phyloP scores from a whole-genome alignment of 1,139 yeast species.

The Yamadazyma pseudoaaseri region DNA sequence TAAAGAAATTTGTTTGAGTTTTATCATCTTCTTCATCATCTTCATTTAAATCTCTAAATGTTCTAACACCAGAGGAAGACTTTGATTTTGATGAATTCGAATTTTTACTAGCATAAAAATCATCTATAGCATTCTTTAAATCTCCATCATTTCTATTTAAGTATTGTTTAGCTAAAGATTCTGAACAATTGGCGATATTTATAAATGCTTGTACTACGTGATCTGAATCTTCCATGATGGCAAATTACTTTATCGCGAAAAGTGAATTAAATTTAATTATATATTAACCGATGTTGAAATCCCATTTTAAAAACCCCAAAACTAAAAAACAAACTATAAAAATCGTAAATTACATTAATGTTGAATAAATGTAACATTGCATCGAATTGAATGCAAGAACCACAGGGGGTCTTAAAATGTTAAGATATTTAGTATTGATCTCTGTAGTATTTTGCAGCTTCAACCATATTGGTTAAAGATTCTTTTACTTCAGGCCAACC shows the following conservation, averaged over 20 bases:
- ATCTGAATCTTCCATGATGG: constrained; percentile 9
- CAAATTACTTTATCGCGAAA: constrained; percentile 6
- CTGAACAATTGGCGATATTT: constrained; percentile 37
- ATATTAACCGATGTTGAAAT: constrained; percentile 51
- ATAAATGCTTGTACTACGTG: constrained; percentile 51
- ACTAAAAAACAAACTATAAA: constrained; percentile 14
- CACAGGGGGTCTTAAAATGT: constrained; percentile 19
- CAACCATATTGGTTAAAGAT: constrained; percentile 96
- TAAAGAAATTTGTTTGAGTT: constrained; percentile 73
- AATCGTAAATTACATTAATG: constrained; percentile 52
- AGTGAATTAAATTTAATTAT: constrained; percentile 14
- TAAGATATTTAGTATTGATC: constrained; percentile 33
- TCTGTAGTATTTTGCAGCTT: constrained; percentile 97
- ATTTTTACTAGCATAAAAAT: constrained; percentile 29
- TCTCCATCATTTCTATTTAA: constrained; percentile 38
- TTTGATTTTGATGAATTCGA: constrained; percentile 3
- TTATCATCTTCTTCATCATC: constrained; percentile 58
- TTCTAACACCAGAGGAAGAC: constrained; percentile 28
- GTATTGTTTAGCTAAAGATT: constrained; percentile 43
- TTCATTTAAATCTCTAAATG: constrained; percentile 52
- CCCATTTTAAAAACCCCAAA: constrained; percentile 44
- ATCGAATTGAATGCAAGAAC: constrained; percentile 36
- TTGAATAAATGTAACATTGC: constrained; percentile 62
- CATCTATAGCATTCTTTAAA: constrained; percentile 43
- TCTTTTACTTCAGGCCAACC: constrained; percentile 88